Evolutionary conservation across 208 protist species (phyloP).

Genomic region (Trypanosoma scelopori): DNA sequence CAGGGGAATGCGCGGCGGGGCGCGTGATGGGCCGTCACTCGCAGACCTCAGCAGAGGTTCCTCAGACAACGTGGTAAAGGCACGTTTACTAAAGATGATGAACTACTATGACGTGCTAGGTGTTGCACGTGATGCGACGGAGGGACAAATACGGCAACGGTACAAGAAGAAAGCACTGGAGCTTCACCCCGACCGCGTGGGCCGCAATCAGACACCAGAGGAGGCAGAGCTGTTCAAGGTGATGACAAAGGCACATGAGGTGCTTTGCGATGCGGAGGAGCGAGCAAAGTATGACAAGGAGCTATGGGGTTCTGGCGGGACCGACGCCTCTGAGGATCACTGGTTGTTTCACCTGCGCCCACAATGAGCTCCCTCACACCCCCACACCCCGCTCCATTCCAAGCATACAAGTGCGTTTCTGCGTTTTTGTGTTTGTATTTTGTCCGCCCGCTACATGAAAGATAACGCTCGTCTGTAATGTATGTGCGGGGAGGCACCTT

Average conservation of each 20-base stretch:
- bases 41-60: slow-evolving; percentile 24
- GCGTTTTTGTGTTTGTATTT: too few relatives aligned
- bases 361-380: not conserved
- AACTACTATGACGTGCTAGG: slow-evolving; percentile 91
- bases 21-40: slow-evolving; percentile 26
- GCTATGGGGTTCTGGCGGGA: slow-evolving; percentile 18
- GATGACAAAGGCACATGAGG: slow-evolving; percentile 89
- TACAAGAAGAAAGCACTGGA: slow-evolving; percentile 89
- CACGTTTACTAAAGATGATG: slow-evolving; percentile 81
- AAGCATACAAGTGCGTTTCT: not conserved
- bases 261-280: slow-evolving; percentile 60
- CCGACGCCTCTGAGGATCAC: slow-evolving; percentile 12
- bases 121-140: slow-evolving; percentile 57
- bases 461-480: too few relatives aligned
- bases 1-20: slow-evolving; percentile 27
- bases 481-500: too few relatives aligned
- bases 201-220: slow-evolving; percentile 60
- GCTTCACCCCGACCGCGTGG: slow-evolving; percentile 84
- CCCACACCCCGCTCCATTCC: too few relatives aligned
- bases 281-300: slow-evolving; percentile 68
- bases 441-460: too few relatives aligned
- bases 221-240: slow-evolving; percentile 89
- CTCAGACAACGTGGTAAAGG: slow-evolving; percentile 67
- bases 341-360: slow-evolving; percentile 55
- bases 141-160: slow-evolving; percentile 66